phyloP scores from a whole-genome alignment of 2,329 filamentous ascomycete species.

The Epichloe sylvatica region DNA sequence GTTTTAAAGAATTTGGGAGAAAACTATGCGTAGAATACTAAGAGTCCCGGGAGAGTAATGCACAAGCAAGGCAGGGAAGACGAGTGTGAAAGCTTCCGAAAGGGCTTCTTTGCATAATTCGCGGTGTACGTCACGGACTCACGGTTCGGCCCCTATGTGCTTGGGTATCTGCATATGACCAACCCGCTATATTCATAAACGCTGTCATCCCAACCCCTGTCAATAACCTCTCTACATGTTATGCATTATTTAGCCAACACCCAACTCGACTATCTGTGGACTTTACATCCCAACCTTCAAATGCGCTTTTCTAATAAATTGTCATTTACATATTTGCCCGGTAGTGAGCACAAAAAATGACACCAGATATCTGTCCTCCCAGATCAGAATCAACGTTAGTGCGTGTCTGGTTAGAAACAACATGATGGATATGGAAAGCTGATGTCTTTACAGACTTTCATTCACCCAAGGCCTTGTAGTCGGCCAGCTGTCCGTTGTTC shows the following conservation, averaged over 20 bases:
- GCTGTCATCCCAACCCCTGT: not conserved
- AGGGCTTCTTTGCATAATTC: not conserved
- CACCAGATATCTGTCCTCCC: constrained; percentile 27
- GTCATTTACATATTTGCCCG: not conserved
- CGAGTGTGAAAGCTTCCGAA: not conserved
- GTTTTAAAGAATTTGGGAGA: not conserved
- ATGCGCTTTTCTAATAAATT: not conserved
- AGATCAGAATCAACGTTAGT: constrained; percentile 34
- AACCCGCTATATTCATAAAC: constrained; percentile 1
- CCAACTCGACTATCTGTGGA: not conserved
- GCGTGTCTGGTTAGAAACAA: not conserved
- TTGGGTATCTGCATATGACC: constrained; percentile 1
- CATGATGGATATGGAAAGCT: not conserved
- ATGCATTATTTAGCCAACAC: not conserved
- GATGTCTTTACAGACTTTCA: constrained; percentile 41
- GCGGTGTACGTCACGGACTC: not conserved
- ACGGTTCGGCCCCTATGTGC: not conserved
- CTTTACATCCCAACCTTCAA: not conserved
- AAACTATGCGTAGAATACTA: not conserved
- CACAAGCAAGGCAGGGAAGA: not conserved
- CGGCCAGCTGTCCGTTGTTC: constrained; percentile 81
- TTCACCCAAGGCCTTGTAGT: constrained; percentile 91
- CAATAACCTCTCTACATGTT: not conserved
- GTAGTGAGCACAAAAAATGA: constrained; percentile 17
- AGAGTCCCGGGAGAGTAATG: too few relatives aligned